A percentile compares a stretch with the other conserved stretches of the same genome.
Conservation (phyloP, 176 grass and related monocot species). For the Thalia dealbata region DNA sequence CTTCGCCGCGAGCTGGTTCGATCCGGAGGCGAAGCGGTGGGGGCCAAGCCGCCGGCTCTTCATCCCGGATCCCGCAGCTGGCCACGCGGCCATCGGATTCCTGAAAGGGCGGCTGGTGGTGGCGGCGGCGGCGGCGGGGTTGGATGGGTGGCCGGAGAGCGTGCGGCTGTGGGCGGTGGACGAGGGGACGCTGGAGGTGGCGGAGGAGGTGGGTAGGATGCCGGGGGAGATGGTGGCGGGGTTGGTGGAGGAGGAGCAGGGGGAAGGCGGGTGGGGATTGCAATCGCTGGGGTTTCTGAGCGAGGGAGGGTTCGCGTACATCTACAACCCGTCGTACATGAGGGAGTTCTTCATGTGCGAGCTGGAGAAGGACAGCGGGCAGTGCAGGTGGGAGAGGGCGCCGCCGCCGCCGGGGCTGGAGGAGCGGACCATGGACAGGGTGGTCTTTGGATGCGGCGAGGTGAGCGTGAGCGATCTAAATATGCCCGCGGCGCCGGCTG, state of each 20-base stretch:
- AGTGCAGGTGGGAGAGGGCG: constrained; percentile 66
- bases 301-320: constrained; percentile 45
- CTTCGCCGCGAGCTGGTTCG: constrained; percentile 57
- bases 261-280: constrained; percentile 8
- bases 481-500: too few species aligned
- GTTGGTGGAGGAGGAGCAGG: constrained; percentile 39
- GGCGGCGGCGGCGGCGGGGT: constrained; percentile 30
- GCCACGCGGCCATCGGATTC: constrained; percentile 34
- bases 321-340: constrained; percentile 68
- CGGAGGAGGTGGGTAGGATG: constrained; percentile 24
- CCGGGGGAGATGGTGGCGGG: constrained; percentile 41
- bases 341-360: constrained; percentile 53
- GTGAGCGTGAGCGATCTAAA: constrained; percentile 38
- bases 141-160: constrained; percentile 10
- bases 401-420: constrained; percentile 32
- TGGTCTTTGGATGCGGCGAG: constrained; percentile 48
- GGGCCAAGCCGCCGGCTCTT: constrained; percentile 27
- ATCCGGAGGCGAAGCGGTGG: constrained; percentile 53
- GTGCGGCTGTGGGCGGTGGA: constrained; percentile 60
- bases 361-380: background rate
- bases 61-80: constrained; percentile 16
- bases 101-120: constrained; percentile 33
- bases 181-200: constrained; percentile 32
- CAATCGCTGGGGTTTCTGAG: constrained; percentile 49
- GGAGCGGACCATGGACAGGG: constrained; percentile 27